Evolutionary conservation across 768 basidiomycete genomes (phyloP).

Genomic region (Boletus coccyginus): DNA sequence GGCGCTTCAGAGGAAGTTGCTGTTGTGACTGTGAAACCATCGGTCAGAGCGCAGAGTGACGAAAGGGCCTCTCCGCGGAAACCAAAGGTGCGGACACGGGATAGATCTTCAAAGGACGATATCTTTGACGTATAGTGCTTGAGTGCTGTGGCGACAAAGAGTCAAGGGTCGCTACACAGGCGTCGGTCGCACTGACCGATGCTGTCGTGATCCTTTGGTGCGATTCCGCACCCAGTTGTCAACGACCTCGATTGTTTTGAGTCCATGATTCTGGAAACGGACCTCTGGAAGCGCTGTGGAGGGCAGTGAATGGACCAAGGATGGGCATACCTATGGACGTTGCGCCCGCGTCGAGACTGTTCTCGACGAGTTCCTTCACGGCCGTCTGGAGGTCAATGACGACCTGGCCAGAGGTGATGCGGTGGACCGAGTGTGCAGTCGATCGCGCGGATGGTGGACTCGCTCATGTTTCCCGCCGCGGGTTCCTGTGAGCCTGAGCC

Average conservation of each 20-base stretch:
- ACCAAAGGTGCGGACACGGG: conserved; percentile 77
- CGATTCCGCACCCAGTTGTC: conserved; percentile 93
- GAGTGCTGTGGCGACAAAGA: conserved; percentile 48
- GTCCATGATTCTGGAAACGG: conserved; percentile 83
- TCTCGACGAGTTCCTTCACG: conserved; percentile 96
- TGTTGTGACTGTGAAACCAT: conserved; percentile 68
- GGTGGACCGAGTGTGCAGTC: conserved; percentile 77
- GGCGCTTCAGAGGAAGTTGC: conserved; percentile 70
- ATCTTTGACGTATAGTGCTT: conserved; percentile 97
- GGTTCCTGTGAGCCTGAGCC: not conserved
- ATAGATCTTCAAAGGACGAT: conserved; percentile 67
- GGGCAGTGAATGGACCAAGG: not conserved
- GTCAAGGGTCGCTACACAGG: not conserved
- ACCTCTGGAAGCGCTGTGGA: conserved; percentile 56
- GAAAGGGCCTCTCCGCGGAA: conserved; percentile 96
- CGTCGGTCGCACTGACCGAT: conserved; percentile 54
- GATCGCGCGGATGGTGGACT: conserved; percentile 50
- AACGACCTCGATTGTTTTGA: conserved; percentile 79
- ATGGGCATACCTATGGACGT: conserved; percentile 69
- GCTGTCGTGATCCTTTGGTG: conserved; percentile 68
- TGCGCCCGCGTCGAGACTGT: conserved; percentile 90
- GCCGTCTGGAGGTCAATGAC: conserved; percentile 91
- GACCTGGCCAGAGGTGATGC: conserved; percentile 93
- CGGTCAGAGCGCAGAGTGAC: conserved; percentile 83
- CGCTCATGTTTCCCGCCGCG: not conserved